Evolutionary conservation across 306 rosid genomes (phyloP), one percentile per base, ranked within the genome.

Genomic region (Cucurbita pepo): DNA sequence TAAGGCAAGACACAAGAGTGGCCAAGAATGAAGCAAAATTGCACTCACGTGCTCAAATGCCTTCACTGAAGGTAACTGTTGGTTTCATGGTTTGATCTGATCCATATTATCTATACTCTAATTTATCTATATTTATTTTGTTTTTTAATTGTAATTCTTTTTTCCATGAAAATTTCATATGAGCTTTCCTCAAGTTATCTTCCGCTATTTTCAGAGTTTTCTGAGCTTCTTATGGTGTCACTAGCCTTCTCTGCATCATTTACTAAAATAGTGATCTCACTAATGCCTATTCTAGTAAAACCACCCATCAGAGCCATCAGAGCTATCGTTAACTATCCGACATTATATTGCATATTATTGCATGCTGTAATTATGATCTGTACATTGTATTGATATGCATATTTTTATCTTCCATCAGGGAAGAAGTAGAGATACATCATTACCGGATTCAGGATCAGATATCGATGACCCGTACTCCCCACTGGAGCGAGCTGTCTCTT

Each of bases 401-500:
- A 21, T 59, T 55, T 41, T 8, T 48, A 48, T 77, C 30, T 75
- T 65, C 25, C 59, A 40, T 41, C 88, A 94, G 97, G 91, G 79
- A 69, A 81, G 90, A 78, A 58, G 74, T 71, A 81, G 88, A 69
- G 91, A 87, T 82, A 80, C 86, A 38, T 88, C 97, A 64, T 69
- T 83, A 15, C 88, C 83, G 44, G 95, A 94, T 65, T 89, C 97
- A 48, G 90, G 88, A 71, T 88, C 90, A 25, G 91, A 86, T 78
- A 78, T 91, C 72, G 95, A 89, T 62, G 96, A 86, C 80, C 85
- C 85, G 58, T 83, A 86, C 78, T 86, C 88, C 64, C 86, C 89
- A 38, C 16, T 75, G n/a, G 84, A 88, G 80, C 83, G 61, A 75
- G 76, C 86, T 69, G 78, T 81, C 77, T 76, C 82, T 14, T 63